A percentile compares a stretch with the other conserved stretches of the same genome.
These are phyloP conservation scores for Rhizophora mangle DNA, from an alignment of 345 rosid genomes.

Conservation along the genomic window DNA sequence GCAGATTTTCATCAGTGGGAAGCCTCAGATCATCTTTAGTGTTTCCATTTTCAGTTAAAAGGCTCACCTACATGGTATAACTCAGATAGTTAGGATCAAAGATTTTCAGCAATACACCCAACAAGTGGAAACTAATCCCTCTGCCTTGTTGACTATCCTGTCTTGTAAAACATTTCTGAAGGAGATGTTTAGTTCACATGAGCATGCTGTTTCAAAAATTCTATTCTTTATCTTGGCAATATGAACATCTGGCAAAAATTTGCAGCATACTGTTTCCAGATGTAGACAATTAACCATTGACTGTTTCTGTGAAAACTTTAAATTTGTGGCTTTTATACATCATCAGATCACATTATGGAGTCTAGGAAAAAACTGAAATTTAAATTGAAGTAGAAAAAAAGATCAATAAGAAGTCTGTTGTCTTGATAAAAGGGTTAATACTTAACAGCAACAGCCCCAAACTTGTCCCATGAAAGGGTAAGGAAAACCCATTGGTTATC, in stretches of 20 bases:
- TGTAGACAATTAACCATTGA: background rate
- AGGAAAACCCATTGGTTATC: background rate
- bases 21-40: constrained; percentile 22
- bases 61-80: constrained; percentile 12
- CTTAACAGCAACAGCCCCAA: background rate
- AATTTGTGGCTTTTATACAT: background rate
- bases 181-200: background rate
- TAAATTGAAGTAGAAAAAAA: too few species aligned
- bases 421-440: too few species aligned
- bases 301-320: background rate
- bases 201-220: background rate
- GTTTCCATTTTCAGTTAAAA: constrained; percentile 17
- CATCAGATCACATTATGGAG: background rate
- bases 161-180: background rate
- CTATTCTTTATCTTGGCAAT: background rate
- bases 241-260: background rate
- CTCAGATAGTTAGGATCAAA: constrained; percentile 2
- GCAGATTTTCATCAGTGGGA: constrained; percentile 21
- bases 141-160: background rate
- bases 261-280: background rate
- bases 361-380: background rate
- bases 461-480: background rate
- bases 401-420: too few species aligned
- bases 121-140: background rate
- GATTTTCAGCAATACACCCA: background rate